These are phyloP conservation scores for Suhomyces chickasaworum DNA, from an alignment of 1,139 yeast species.

Conservation along the genomic window DNA sequence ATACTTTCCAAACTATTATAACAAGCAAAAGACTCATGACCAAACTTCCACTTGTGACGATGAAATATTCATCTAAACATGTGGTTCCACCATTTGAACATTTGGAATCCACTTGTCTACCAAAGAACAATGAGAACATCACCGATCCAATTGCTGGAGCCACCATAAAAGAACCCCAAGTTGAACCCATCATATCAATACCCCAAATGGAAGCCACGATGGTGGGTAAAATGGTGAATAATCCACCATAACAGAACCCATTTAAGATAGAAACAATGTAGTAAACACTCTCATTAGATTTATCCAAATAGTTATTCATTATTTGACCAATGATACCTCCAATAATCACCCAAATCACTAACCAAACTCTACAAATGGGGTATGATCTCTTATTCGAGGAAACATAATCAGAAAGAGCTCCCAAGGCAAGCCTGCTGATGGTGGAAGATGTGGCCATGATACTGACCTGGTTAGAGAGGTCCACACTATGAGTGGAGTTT, in stretches of 20 bases:
- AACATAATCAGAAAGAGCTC: conserved; percentile 63
- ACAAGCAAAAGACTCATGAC: conserved; percentile 34
- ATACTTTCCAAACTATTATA: conserved; percentile 34
- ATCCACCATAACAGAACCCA: conserved; percentile 80
- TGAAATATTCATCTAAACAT: conserved; percentile 39
- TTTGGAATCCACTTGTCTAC: conserved; percentile 56
- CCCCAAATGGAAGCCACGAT: conserved; percentile 87
- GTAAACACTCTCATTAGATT: conserved; percentile 21
- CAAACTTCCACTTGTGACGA: conserved; percentile 34
- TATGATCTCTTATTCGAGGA: conserved; percentile 28
- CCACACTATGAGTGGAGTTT: conserved; percentile 30
- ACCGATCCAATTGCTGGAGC: conserved; percentile 91
- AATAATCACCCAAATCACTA: conserved; percentile 42
- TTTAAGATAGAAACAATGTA: conserved; percentile 51
- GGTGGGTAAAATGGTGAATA: conserved; percentile 85
- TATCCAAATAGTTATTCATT: conserved; percentile 13
- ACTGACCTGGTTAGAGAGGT: conserved; percentile 53
- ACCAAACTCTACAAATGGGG: conserved; percentile 43
- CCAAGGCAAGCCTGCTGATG: conserved; percentile 56
- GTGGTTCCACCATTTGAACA: conserved; percentile 24
- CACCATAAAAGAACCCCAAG: conserved; percentile 89
- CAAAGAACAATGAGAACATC: conserved; percentile 70
- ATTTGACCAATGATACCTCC: conserved; percentile 50
- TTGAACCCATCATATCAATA: conserved; percentile 82
- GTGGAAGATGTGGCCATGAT: conserved; percentile 46